These are phyloP conservation scores for Paraurostyla sp. DNA, from an alignment of 73 alveolate species.

Conservation along the genomic window DNA sequence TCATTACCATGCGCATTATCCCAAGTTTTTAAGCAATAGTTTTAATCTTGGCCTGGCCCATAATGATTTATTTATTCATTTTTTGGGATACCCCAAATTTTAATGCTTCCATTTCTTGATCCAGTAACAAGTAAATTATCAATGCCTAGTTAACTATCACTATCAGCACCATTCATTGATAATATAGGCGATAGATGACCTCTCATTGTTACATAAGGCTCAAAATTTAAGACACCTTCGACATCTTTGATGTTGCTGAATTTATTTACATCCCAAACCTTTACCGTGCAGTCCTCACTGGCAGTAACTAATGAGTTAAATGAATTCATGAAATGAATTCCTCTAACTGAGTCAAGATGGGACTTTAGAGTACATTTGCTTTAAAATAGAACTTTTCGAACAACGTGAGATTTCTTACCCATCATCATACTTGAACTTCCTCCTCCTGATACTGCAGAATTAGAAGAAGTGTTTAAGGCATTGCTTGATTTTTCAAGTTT, in stretches of 20 bases:
- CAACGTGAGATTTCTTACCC: constrained; percentile 15
- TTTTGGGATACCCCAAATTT: constrained; percentile 82
- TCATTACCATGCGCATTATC: constrained; percentile 74
- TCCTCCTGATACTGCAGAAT: constrained; percentile 46
- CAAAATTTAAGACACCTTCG: constrained; percentile 48
- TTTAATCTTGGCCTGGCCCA: constrained; percentile 74
- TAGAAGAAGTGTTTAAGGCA: constrained; percentile 46
- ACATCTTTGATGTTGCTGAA: constrained; percentile 59
- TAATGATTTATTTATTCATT: constrained; percentile 63
- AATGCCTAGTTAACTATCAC: constrained; percentile 18
- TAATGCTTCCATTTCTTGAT: constrained; percentile 83
- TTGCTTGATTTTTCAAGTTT: constrained; percentile 17
- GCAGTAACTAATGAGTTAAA: constrained; percentile 78
- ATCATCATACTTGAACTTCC: background rate
- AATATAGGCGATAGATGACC: constrained; percentile 84
- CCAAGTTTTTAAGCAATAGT: constrained; percentile 74
- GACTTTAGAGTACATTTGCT: constrained; percentile 54
- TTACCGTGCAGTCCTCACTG: constrained; percentile 88
- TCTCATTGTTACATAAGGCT: constrained; percentile 86
- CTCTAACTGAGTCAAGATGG: constrained; percentile 69
- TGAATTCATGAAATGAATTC: constrained; percentile 31
- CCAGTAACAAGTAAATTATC: constrained; percentile 79
- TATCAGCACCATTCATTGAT: constrained; percentile 75
- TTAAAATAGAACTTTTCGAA: background rate
- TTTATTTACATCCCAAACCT: constrained; percentile 80